These are phyloP conservation scores for Psilocybe azurescens DNA, from an alignment of 768 basidiomycete genomes.

Conservation along the genomic window DNA sequence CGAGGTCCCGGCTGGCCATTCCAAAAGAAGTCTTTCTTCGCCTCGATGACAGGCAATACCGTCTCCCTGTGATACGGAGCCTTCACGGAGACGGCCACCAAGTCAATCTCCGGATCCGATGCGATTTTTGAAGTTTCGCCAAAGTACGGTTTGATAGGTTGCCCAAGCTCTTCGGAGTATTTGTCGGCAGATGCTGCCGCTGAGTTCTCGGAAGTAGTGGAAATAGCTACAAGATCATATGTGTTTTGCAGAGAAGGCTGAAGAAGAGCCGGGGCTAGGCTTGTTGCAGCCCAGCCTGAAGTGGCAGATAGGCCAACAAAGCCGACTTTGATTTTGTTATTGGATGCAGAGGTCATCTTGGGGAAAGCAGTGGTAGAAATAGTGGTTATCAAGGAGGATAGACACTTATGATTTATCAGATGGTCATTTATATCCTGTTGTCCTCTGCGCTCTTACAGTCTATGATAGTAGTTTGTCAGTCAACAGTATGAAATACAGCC, in stretches of 20 bases:
- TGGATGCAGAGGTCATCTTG: not conserved
- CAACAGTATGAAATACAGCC: too few relatives aligned
- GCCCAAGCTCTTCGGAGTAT: slow-evolving; percentile 29
- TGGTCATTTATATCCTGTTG: too few relatives aligned
- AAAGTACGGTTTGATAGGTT: slow-evolving; percentile 37
- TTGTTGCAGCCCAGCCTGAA: slow-evolving; percentile 34
- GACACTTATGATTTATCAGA: too few relatives aligned
- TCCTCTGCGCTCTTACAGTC: too few relatives aligned
- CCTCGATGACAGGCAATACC: slow-evolving; percentile 36
- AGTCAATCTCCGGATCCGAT: slow-evolving; percentile 40
- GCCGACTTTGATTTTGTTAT: slow-evolving; percentile 23
- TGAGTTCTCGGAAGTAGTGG: slow-evolving; percentile 35
- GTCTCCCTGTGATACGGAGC: slow-evolving; percentile 33
- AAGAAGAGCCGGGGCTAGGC: slow-evolving; percentile 31
- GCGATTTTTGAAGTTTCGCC: slow-evolving; percentile 36
- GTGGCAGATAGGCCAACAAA: slow-evolving; percentile 38
- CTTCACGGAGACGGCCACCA: slow-evolving; percentile 42
- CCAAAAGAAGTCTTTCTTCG: slow-evolving; percentile 44
- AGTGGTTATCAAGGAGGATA: too few relatives aligned
- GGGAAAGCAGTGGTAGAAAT: too few relatives aligned
- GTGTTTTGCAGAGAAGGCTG: slow-evolving; percentile 22
- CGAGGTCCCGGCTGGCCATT: slow-evolving; percentile 42
- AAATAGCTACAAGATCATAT: slow-evolving; percentile 38
- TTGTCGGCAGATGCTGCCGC: slow-evolving; percentile 35
- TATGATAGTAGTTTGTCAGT: too few relatives aligned